Conservation (phyloP, 768 basidiomycete genomes). For the Mycena polygramma region DNA sequence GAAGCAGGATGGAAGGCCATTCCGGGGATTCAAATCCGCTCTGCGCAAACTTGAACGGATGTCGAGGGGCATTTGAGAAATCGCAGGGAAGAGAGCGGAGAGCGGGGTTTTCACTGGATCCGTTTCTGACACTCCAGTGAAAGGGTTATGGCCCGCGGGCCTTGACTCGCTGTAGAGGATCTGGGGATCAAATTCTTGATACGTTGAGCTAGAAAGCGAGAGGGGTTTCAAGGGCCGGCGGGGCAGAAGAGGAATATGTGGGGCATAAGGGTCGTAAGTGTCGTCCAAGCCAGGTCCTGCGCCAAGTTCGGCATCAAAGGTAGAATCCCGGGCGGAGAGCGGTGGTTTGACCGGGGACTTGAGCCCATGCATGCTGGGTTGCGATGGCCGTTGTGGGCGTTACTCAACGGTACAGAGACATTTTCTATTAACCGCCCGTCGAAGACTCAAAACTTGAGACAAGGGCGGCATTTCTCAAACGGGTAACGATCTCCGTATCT, state of each 20-base stretch:
- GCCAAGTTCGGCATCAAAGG: background rate
- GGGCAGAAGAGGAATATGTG: conserved; percentile 21
- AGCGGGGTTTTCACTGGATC: conserved; percentile 29
- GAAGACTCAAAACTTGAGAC: no score
- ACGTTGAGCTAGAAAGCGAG: conserved; percentile 13
- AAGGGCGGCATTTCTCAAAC: no score
- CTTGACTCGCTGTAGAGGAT: conserved; percentile 2
- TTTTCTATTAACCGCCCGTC: background rate
- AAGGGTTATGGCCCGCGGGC: background rate
- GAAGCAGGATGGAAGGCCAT: conserved; percentile 47
- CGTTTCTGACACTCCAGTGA: conserved; percentile 16
- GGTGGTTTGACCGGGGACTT: conserved; percentile 12
- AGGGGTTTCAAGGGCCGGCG: conserved; percentile 5
- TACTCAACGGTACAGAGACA: background rate
- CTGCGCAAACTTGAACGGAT: conserved; percentile 43
- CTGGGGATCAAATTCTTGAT: conserved; percentile 18
- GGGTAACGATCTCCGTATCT: no score
- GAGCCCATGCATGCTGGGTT: conserved; percentile 12
- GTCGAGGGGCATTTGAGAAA: conserved; percentile 37
- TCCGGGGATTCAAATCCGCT: conserved; percentile 50
- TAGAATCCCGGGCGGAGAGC: background rate
- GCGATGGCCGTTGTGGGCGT: conserved; percentile 3
- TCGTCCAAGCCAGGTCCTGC: background rate
- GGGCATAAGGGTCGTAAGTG: conserved; percentile 28
- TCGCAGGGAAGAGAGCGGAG: conserved; percentile 32